A percentile compares a stretch with the other conserved stretches of the same genome.
These are phyloP conservation scores for Acer yangbiense DNA, from an alignment of 345 rosid species.

Conservation along the genomic window DNA sequence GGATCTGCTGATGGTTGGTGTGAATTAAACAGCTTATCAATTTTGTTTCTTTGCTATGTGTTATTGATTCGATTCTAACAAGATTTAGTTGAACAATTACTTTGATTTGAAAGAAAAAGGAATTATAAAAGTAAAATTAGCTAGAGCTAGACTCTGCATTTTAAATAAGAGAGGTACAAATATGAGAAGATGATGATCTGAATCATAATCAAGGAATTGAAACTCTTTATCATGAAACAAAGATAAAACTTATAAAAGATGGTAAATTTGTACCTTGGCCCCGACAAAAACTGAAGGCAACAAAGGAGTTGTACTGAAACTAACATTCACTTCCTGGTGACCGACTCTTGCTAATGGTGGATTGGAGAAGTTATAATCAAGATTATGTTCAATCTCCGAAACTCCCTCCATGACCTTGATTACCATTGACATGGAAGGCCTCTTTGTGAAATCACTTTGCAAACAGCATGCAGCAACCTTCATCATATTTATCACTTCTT, in stretches of 20 bases:
- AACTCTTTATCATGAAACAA: background rate
- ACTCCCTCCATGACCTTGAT: slow-evolving; percentile 27
- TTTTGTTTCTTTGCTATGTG: background rate
- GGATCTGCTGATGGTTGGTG: background rate
- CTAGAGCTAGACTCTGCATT: background rate
- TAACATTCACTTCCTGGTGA: background rate
- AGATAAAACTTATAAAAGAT: too few species aligned
- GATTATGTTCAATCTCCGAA: slow-evolving; percentile 3
- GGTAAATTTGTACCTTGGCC: background rate
- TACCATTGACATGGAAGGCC: slow-evolving; percentile 31
- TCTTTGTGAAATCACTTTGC: slow-evolving; percentile 25
- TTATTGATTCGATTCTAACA: background rate
- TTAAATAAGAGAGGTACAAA: background rate
- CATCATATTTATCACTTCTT: slow-evolving; percentile 27
- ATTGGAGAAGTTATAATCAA: slow-evolving; percentile 10
- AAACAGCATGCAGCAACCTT: slow-evolving; percentile 34
- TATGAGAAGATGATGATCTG: background rate
- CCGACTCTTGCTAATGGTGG: background rate
- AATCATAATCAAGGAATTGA: background rate
- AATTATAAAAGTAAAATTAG: background rate
- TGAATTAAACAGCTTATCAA: background rate
- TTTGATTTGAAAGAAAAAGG: background rate
- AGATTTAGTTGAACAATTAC: background rate
- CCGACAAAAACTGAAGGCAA: background rate
- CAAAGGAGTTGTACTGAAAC: background rate